Percentiles rank a stretch among this genome's conserved stretches.
Conservation (phyloP, 2,329 filamentous ascomycete genomes). For the Dothideomycetes sp. region DNA sequence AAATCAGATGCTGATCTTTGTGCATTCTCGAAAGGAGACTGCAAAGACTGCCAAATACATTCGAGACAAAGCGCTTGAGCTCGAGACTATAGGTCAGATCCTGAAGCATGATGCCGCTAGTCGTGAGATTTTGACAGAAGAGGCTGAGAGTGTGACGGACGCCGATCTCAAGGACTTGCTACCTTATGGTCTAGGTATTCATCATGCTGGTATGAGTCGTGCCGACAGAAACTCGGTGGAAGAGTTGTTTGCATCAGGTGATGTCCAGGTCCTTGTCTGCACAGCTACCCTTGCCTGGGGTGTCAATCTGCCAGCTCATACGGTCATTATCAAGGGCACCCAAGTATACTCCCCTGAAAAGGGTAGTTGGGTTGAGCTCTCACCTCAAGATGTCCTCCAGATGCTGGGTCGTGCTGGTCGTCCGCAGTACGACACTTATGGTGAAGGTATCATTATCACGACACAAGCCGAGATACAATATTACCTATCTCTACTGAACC, state of each 20-base stretch:
- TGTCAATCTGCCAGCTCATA: slow-evolving; percentile 95
- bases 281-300: slow-evolving; percentile 98
- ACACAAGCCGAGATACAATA: slow-evolving; percentile 93
- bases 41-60: slow-evolving; percentile 96
- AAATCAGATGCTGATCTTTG: slow-evolving; percentile 98
- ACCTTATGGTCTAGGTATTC: slow-evolving; percentile 95
- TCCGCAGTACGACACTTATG: slow-evolving; percentile 94
- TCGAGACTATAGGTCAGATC: slow-evolving; percentile 94
- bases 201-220: slow-evolving; percentile 94
- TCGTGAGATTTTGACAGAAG: slow-evolving; percentile 77
- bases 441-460: slow-evolving; percentile 97
- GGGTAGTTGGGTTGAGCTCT: slow-evolving; percentile 95
- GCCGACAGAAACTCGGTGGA: slow-evolving; percentile 93
- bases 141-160: slow-evolving; percentile 74
- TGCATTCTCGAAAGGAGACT: slow-evolving; percentile 96
- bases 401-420: slow-evolving; percentile 97
- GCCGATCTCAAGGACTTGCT: slow-evolving; percentile 85
- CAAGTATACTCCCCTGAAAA: slow-evolving; percentile 98
- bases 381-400: slow-evolving; percentile 92
- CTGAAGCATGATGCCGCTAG: slow-evolving; percentile 86
- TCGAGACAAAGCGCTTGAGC: slow-evolving; percentile 90
- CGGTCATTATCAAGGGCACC: slow-evolving; percentile 97
- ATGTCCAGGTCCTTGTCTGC: slow-evolving; percentile 90
- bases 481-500: slow-evolving; percentile 91
- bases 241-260: slow-evolving; percentile 83